A percentile compares a stretch with the other conserved stretches of the same genome.
These are phyloP conservation scores for Sanghuangporus sanghuang DNA, from an alignment of 1,284 basidiomycete species.

Conservation along the genomic window DNA sequence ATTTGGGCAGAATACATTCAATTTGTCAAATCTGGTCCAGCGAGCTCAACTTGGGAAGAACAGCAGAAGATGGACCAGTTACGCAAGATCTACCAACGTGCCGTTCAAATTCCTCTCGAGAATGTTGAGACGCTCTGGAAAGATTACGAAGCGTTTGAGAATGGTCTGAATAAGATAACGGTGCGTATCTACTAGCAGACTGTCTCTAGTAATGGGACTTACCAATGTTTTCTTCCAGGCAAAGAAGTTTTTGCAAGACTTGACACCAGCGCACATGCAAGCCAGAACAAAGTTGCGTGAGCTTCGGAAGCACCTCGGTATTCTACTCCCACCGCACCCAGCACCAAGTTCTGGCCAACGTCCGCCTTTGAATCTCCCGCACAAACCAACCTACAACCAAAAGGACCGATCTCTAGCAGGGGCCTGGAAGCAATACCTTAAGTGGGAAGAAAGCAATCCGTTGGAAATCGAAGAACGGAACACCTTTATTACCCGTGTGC, in stretches of 20 bases:
- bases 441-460: constrained; percentile 96
- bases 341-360: constrained; percentile 22
- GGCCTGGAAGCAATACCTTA: constrained; percentile 88
- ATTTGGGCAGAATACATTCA: constrained; percentile 81
- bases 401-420: constrained; percentile 72
- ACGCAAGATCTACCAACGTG: constrained; percentile 89
- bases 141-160: constrained; percentile 94
- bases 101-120: constrained; percentile 89
- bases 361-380: constrained; percentile 60
- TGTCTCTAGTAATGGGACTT: background rate
- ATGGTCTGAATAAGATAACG: constrained; percentile 84
- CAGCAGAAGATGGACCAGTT: constrained; percentile 94
- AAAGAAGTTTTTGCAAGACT: constrained; percentile 89
- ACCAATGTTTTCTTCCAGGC: constrained; percentile 40
- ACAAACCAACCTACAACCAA: constrained; percentile 67
- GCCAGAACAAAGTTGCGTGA: constrained; percentile 87
- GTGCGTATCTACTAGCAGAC: constrained; percentile 30
- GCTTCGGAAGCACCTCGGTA: constrained; percentile 66
- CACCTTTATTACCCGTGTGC: constrained; percentile 65
- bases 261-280: constrained; percentile 87
- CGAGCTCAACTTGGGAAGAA: constrained; percentile 87
- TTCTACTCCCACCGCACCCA: constrained; percentile 53
- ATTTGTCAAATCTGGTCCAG: constrained; percentile 79
- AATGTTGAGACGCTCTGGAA: constrained; percentile 94
- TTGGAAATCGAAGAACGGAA: constrained; percentile 82